phyloP scores from a whole-genome alignment of 345 rosid species.

The Lepidium sativum region DNA sequence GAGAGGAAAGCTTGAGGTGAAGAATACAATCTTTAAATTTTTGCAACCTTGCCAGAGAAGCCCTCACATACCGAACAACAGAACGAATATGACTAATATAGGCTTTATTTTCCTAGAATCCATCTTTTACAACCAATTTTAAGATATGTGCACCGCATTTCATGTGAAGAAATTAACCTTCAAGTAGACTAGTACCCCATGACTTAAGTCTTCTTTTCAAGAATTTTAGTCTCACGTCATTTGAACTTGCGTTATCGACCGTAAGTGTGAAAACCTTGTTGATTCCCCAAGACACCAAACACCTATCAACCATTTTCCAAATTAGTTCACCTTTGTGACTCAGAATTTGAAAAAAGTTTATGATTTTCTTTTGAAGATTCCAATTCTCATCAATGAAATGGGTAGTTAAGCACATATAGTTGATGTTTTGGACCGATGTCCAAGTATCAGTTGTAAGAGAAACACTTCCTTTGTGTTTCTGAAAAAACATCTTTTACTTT shows the following conservation, averaged over 20 bases:
- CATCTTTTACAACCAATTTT: not conserved
- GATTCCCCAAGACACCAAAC: not conserved
- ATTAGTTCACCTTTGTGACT: not conserved
- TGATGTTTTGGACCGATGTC: not conserved
- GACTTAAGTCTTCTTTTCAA: not conserved
- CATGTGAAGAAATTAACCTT: slow-evolving; percentile 1
- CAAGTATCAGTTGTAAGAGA: not conserved
- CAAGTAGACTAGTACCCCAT: not conserved
- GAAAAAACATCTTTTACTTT: not conserved
- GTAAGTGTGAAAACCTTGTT: slow-evolving; percentile 6
- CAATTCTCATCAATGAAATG: not conserved
- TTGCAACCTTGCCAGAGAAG: not conserved
- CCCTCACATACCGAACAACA: not conserved
- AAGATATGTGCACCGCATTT: not conserved
- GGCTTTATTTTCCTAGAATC: not conserved
- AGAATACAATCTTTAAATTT: not conserved
- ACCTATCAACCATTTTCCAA: not conserved
- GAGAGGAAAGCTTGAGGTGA: not conserved
- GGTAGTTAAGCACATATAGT: not conserved
- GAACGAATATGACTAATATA: not conserved
- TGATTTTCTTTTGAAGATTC: not conserved
- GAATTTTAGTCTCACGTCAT: not conserved
- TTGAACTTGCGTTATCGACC: slow-evolving; percentile 4
- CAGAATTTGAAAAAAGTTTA: not conserved
- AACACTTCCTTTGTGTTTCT: not conserved